A percentile compares a stretch with the other conserved stretches of the same genome.
These are phyloP conservation scores for Rhizophora mangle DNA, from an alignment of 345 rosid genomes.

Conservation along the genomic window DNA sequence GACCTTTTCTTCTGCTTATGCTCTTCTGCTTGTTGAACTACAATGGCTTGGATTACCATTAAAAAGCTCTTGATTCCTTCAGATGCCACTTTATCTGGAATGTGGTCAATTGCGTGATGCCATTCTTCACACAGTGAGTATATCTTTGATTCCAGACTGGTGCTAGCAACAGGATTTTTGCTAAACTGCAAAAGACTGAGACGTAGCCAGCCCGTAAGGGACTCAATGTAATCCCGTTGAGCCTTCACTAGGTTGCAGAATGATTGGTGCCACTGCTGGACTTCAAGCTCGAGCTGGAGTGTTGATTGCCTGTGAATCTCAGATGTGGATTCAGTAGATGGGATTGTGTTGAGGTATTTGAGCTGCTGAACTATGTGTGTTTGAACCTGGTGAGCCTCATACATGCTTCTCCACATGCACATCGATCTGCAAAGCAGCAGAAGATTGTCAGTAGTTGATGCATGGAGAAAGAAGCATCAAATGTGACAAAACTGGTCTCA, in stretches of 20 bases:
- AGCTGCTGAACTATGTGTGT: conserved; percentile 96
- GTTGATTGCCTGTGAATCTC: conserved; percentile 92
- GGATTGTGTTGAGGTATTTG: conserved; percentile 76
- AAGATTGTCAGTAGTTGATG: neutral
- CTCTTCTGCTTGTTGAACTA: conserved; percentile 80
- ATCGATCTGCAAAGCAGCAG: conserved; percentile 48
- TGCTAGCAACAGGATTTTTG: conserved; percentile 48
- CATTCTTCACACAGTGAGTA: conserved; percentile 89
- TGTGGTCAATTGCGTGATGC: conserved; percentile 76
- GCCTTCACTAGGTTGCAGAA: conserved; percentile 77
- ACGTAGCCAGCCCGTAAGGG: conserved; percentile 89
- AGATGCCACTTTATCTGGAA: conserved; percentile 96
- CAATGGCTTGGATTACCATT: conserved; percentile 74
- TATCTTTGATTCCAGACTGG: conserved; percentile 59
- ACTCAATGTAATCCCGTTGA: conserved; percentile 81
- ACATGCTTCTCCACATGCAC: conserved; percentile 99
- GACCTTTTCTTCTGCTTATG: conserved; percentile 81
- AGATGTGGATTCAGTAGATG: conserved; percentile 79
- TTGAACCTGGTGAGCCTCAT: conserved; percentile 96
- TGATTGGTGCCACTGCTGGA: conserved; percentile 90
- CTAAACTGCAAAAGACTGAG: conserved; percentile 89
- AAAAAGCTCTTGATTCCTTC: conserved; percentile 93
- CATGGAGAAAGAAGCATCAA: neutral
- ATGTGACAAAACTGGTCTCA: too few relatives aligned
- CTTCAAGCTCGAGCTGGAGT: conserved; percentile 84